phyloP scores from a whole-genome alignment of 2,329 filamentous ascomycete species.

The Alternaria longipes region DNA sequence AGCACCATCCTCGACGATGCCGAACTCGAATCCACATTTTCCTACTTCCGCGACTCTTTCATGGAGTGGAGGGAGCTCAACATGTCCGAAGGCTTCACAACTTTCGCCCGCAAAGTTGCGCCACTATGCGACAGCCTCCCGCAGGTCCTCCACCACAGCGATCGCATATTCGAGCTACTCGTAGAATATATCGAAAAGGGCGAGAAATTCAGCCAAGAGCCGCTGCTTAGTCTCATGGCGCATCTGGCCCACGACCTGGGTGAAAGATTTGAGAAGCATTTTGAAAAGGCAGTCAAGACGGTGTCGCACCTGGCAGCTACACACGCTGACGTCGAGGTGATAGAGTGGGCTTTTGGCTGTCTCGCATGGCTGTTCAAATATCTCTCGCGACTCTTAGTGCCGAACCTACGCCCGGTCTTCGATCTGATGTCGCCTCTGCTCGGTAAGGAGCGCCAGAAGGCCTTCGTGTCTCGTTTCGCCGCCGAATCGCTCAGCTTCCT shows the following conservation, averaged over 20 bases:
- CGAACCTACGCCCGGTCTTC: conserved; percentile 85
- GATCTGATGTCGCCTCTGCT: conserved; percentile 84
- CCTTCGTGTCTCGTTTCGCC: conserved; percentile 89
- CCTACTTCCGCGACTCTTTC: conserved; percentile 83
- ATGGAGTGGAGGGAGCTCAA: conserved; percentile 94
- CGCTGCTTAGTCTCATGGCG: conserved; percentile 84
- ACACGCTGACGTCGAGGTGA: conserved; percentile 82
- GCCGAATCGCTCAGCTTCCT: conserved; percentile 96
- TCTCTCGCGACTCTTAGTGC: conserved; percentile 83
- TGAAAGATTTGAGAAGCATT: conserved; percentile 86
- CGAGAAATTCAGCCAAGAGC: conserved; percentile 83
- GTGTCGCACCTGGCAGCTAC: conserved; percentile 81
- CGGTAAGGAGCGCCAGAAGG: conserved; percentile 81
- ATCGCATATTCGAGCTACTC: conserved; percentile 81
- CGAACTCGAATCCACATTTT: conserved; percentile 78
- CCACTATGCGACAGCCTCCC: conserved; percentile 88
- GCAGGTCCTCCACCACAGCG: conserved; percentile 90
- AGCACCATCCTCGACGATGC: conserved; percentile 83
- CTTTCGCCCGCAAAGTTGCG: conserved; percentile 77
- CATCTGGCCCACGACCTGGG: conserved; percentile 96
- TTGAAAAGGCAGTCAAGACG: conserved; percentile 75
- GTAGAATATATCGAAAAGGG: conserved; percentile 78
- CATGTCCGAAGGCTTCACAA: conserved; percentile 79
- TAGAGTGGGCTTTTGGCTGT: conserved; percentile 96
- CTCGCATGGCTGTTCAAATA: conserved; percentile 98